Base-by-base conservation (phyloP, 768 basidiomycete species). In the Hortiboletus campestris region DNA sequence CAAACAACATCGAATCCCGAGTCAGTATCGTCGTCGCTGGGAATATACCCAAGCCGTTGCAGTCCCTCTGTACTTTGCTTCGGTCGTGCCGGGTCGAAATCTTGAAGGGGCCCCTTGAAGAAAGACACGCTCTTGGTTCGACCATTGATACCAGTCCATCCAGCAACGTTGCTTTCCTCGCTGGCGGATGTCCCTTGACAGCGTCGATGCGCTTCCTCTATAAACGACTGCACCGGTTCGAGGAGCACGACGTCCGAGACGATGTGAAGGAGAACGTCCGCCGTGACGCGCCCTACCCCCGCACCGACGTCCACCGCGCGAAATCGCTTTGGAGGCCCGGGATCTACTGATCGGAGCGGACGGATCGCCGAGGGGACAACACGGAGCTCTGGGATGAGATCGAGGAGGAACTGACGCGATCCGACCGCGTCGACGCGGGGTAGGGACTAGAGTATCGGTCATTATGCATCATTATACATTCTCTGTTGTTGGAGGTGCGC, bases 261-360 rank as follows among this genome's bases (percentile, higher is more conserved):
- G 50, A 98, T 85, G 63, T 88, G 89, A n/a, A 98, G 82, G 34
- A 99, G 84, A 13, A 94, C 91, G 61, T 90, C 85, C 3, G 84
- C 78, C 0, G 94, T 96, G 28, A 97, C 94, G 49, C 96, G 86
- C 12, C 96, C 96, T 46, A 99, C 87, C 12, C 96, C 96, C 7
- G 94, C 94, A 16, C 90, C 96, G 55, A 94, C 92, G 65, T 99
- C 96, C 20, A 99, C 80, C 0, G 90, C 94, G 43, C 91, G 83
- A 28, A 78, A 83, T 44, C 84, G 77, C 22, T 78, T 75, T 12
- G 67, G n/a, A 14, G 62, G 48, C 40, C 50, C 59, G 40, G 45
- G 51, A 46, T 38, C 46, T 58, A 53, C 2, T 40, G 64, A 41
- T 41, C 22, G 53, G 64, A 84, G 76, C 2, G 79, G 84, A 46